Base-by-base conservation (phyloP, 176 grass and related monocot genomes). In the Puya raimondii region DNA sequence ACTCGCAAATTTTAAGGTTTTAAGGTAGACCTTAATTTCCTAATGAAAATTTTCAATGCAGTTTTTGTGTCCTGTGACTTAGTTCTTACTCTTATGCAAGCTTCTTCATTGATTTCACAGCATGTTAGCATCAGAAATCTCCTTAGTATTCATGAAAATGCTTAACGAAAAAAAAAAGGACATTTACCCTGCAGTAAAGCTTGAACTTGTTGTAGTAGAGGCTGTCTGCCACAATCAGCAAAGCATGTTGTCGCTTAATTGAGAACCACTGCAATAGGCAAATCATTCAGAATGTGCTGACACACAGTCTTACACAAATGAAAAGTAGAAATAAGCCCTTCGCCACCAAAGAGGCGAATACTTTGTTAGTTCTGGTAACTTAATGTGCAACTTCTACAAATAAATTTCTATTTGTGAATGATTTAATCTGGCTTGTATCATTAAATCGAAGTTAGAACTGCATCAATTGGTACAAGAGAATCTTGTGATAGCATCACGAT, bases 141-240 rank as follows among this genome's bases (percentile, higher is more conserved):
- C 48, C 67, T 66, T 74, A 23, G 8, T 75, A 14, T 47, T 18
- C 10, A 1, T 47, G n/a, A 66, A 66, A 33, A 33, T 3, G 16
- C 20, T 59, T 59, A 20, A 9, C 16, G n/a, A 59, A 59, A 58
- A 59, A 61, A 20, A 61, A 18, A 18, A 9, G 16, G 16, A 61
- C 21, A 18, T 61, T 61, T 82, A 99, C 94, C 94, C 90, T 99
- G 89, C 94, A 99, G 73, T 93, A 93, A 72, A 88, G 80, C 82
- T 93, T 99, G 80, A 99, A 99, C 71, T 99, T 99, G 57, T 74
- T 93, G 75, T 99, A 93, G 84, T 99, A 99, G 71, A 99, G 84
- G 63, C 20, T 86, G 74, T 99, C 94, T 0, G 87, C 84, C 53
- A 99, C 72, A 93, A 99, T 99, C 85, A 93, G 63, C 70, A 99